Evolutionary conservation across 2,329 filamentous ascomycete genomes (phyloP).

Genomic region (Paecilomyces dactylethromorphus): DNA sequence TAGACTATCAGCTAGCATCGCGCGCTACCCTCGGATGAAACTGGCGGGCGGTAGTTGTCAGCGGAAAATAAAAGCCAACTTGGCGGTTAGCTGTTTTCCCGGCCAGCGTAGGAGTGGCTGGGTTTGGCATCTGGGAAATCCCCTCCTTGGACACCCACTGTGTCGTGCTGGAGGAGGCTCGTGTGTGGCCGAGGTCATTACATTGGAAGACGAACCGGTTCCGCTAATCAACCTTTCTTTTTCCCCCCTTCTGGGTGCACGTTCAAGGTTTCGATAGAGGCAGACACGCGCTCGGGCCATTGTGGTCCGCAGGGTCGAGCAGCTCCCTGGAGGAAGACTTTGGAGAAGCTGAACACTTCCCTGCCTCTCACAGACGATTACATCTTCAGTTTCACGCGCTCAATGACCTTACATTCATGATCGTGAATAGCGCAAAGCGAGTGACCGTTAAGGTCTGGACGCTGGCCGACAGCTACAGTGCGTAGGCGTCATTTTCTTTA

Average conservation of each 20-base stretch:
- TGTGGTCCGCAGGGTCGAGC: neutral
- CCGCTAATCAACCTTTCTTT: neutral
- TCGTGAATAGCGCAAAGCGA: slow-evolving; percentile 30
- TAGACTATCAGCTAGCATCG: neutral
- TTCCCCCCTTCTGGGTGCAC: neutral
- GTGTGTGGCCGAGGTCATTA: neutral
- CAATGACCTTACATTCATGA: slow-evolving; percentile 31
- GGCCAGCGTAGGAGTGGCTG: neutral
- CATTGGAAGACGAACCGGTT: neutral
- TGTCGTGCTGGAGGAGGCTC: neutral
- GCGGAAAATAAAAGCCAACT: neutral
- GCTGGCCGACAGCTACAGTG: slow-evolving; percentile 32
- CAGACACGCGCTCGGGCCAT: neutral
- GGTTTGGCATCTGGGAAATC: neutral
- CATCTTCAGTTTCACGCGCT: slow-evolving; percentile 4
- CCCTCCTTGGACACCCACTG: neutral
- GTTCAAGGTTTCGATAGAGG: neutral
- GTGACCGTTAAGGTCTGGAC: slow-evolving; percentile 34
- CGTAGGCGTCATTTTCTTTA: slow-evolving; percentile 9
- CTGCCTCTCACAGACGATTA: neutral
- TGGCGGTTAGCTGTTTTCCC: neutral
- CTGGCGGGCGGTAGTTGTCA: neutral
- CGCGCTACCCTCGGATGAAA: neutral
- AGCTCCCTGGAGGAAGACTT: neutral
- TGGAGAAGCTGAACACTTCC: neutral